phyloP scores from a whole-genome alignment of 2,329 filamentous ascomycete genomes.

The Phaeoacremonium minimum region DNA sequence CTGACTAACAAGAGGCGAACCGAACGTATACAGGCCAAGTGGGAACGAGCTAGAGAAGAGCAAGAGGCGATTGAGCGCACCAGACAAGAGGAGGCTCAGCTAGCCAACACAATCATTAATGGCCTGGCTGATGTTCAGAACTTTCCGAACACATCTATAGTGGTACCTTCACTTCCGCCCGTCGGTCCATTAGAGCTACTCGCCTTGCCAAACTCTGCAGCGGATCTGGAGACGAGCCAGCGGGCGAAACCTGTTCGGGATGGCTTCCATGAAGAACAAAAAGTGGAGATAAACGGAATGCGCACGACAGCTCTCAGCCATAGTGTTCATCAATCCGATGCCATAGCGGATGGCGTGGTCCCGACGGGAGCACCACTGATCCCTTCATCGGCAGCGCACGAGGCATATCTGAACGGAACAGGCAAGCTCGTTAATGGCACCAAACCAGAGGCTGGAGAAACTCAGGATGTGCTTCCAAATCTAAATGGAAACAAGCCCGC shows the following conservation, averaged over 20 bases:
- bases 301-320: too few relatives aligned
- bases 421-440: too few relatives aligned
- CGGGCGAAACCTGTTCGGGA: too few relatives aligned
- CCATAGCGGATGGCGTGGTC: conserved; percentile 7
- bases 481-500: too few relatives aligned
- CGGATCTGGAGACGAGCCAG: conserved; percentile 18
- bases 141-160: too few relatives aligned
- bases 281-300: too few relatives aligned
- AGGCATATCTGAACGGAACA: conserved; percentile 6
- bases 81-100: conserved; percentile 39
- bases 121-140: not conserved
- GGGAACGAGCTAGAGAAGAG: conserved; percentile 85
- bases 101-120: conserved; percentile 8
- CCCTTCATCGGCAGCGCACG: not conserved
- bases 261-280: too few relatives aligned
- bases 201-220: conserved; percentile 50
- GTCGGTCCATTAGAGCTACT: conserved; percentile 44
- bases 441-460: conserved; percentile 1
- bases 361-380: conserved; percentile 3
- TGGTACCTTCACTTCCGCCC: conserved; percentile 18
- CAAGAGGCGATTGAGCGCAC: conserved; percentile 77
- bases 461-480: too few relatives aligned
- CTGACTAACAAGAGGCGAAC: conserved; percentile 71
- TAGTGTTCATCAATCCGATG: too few relatives aligned
- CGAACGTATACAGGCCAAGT: conserved; percentile 79